These are phyloP conservation scores for Neurospora terricola DNA, from an alignment of 495 filamentous ascomycete species.

Conservation along the genomic window DNA sequence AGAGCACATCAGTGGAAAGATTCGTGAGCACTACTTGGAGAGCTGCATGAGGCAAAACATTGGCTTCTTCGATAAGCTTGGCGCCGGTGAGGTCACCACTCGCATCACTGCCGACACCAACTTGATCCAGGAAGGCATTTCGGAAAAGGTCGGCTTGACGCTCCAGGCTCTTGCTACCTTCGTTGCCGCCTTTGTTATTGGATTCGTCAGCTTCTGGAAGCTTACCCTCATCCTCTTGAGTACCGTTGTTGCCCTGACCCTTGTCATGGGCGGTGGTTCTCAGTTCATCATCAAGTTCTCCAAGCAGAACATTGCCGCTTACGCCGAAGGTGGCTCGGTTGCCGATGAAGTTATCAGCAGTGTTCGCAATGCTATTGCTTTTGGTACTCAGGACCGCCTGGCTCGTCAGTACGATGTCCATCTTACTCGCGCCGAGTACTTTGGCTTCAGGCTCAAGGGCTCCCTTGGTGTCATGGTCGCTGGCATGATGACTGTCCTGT, in stretches of 20 bases:
- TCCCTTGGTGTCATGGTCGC: conserved; percentile 68
- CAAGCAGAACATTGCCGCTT: conserved; percentile 64
- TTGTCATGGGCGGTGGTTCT: conserved; percentile 64
- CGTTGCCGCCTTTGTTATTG: conserved; percentile 79
- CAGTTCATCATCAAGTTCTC: conserved; percentile 69
- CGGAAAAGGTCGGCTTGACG: conserved; percentile 74
- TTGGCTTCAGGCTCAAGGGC: conserved; percentile 65
- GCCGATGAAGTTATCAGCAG: conserved; percentile 94
- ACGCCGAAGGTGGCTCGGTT: conserved; percentile 75
- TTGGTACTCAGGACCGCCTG: conserved; percentile 83
- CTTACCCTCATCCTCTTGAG: conserved; percentile 74
- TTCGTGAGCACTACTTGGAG: conserved; percentile 72
- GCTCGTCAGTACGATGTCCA: conserved; percentile 74
- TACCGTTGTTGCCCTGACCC: conserved; percentile 61
- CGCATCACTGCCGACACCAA: conserved; percentile 89
- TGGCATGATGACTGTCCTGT: conserved; percentile 72
- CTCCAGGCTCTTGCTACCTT: conserved; percentile 69
- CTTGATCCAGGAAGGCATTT: conserved; percentile 78
- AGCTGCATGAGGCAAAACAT: conserved; percentile 87
- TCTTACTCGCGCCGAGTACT: conserved; percentile 60
- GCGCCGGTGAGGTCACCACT: conserved; percentile 86
- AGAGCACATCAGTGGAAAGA: conserved; percentile 77
- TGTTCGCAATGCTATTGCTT: conserved; percentile 85
- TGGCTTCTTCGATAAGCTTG: conserved; percentile 84
- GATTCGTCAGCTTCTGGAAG: conserved; percentile 77